Percentiles rank a stretch among this genome's conserved stretches.
phyloP scores from a whole-genome alignment of 163 green algal species.

The Chloromonas sp. region DNA sequence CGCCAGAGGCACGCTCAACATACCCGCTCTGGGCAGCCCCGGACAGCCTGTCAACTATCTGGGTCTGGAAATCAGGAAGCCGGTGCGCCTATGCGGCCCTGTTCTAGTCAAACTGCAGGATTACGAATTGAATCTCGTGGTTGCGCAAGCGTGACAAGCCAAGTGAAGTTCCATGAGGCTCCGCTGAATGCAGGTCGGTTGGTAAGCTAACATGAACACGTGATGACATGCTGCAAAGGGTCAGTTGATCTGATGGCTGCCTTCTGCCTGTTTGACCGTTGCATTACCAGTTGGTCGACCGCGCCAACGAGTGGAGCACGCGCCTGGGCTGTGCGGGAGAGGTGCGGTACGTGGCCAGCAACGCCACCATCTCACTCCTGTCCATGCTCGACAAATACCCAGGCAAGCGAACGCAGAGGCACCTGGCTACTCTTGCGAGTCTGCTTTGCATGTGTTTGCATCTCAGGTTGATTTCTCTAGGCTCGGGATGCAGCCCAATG shows the following conservation, averaged over 20 bases:
- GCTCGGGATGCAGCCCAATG: no score
- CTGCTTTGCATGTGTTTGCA: background rate
- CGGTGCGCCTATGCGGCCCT: constrained; percentile 29
- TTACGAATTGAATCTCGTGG: no score
- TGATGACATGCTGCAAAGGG: no score
- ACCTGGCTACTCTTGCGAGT: no score
- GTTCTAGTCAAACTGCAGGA: background rate
- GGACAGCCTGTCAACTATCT: constrained; percentile 57
- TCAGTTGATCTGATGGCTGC: background rate
- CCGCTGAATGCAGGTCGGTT: no score
- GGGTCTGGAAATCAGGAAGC: constrained; percentile 75
- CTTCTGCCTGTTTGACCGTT: background rate
- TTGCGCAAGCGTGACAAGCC: no score
- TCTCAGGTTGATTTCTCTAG: background rate
- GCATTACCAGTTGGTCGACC: constrained; percentile 60
- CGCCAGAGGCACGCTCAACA: no score
- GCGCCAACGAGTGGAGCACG: constrained; percentile 67
- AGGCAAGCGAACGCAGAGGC: constrained; percentile 3
- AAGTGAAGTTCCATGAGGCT: no score
- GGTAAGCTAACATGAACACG: no score
- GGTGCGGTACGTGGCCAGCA: constrained; percentile 64
- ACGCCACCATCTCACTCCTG: constrained; percentile 75
- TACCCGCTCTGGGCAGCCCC: no score
- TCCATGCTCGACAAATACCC: constrained; percentile 72
- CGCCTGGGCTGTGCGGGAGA: constrained; percentile 31